Conservation (phyloP, 257 asterid genomes). For the Anisodus tanguticus region DNA sequence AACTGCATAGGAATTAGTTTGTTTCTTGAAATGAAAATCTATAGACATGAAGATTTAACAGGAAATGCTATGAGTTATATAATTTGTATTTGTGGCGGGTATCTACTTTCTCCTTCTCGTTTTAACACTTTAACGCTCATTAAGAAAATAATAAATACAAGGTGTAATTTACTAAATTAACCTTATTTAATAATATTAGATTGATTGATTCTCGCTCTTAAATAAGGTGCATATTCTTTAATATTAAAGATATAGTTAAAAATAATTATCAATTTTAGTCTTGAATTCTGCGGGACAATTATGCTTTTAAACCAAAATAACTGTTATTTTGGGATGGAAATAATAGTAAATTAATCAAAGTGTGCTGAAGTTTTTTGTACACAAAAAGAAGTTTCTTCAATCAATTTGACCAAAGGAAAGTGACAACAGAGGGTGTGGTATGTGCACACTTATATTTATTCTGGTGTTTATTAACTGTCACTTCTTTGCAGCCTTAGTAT, state of each 20-base stretch:
- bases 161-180: too few relatives aligned
- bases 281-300: too few relatives aligned
- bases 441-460: not conserved
- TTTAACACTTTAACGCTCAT: too few relatives aligned
- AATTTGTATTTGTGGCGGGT: too few relatives aligned
- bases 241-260: too few relatives aligned
- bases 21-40: not conserved
- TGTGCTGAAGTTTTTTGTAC: accelerated
- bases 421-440: not conserved
- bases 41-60: not conserved
- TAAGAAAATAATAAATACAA: too few relatives aligned
- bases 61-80: not conserved
- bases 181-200: too few relatives aligned
- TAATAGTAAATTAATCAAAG: not conserved
- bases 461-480: constrained; percentile 21
- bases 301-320: too few relatives aligned
- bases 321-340: too few relatives aligned
- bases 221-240: too few relatives aligned
- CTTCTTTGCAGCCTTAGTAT: not conserved
- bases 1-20: not conserved
- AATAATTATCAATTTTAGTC: too few relatives aligned
- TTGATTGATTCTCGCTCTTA: too few relatives aligned
- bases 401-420: not conserved
- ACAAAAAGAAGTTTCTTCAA: not conserved
- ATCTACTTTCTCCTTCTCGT: not conserved